Base-by-base conservation (phyloP, 805 yeast species). In the Teunomyces gatunensis region DNA sequence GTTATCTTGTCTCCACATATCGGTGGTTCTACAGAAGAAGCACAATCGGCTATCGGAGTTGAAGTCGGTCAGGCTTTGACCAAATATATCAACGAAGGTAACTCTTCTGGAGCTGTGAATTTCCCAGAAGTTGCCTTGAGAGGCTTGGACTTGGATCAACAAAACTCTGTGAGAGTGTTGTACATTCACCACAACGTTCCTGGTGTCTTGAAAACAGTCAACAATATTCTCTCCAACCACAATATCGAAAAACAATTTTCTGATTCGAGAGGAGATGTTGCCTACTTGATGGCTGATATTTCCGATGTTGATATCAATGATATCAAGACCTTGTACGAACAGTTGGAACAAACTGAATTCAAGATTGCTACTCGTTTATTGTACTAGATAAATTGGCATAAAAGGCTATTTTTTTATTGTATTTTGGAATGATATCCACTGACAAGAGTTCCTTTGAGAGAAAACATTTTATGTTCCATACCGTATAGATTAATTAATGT, bases 11-110 rank as follows among this genome's bases (percentile, higher is more conserved):
- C 98, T 47, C 99, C 99, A 29, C 99, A 94, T 67, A 94, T 94
- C 59, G 99, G 99, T 73, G 99, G 99, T 57, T 90, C 97, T 44
- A 94, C 99, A 42, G 98, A 92, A 72, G 99, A 94, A 77, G 99
- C 99, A 33, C 99, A 94, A 79, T 80, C 88, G 47, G 96, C 98
- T 35, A 94, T 94, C 64, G 99, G 99, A 74, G 77, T 92, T 51
- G 99, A 94, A 75, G 99, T 94, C 52, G 89, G 85, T 51, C 77
- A 86, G 40, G 84, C 96, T 34, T 78, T 94, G 61, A 78, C 91
- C 55, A 89, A 88, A 66, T 94, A 90, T 76, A 87, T 94, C 68
- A 92, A 91, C 73, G 98, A 92, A 77, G 99, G 99, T 77, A 78
- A 83, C 61, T 87, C 98, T 12, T 80, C 80, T 44, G 98, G 97